Evolutionary conservation across 2,329 filamentous ascomycete species (phyloP), one percentile per base, ranked within the genome.

Genomic region (Cladophialophora bantiana): DNA sequence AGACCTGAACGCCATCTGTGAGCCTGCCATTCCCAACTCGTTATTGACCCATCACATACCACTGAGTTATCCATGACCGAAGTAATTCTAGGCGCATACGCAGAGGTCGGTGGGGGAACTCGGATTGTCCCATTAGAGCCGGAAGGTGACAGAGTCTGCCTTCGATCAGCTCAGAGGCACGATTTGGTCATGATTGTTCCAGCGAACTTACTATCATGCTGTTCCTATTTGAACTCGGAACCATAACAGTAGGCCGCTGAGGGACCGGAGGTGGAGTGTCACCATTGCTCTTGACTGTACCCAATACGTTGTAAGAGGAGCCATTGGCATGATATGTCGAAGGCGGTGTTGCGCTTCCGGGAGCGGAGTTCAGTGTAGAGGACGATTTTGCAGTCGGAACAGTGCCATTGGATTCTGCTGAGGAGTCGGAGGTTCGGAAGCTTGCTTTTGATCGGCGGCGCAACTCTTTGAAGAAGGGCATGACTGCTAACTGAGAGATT

Each of bases 61-160:
- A 93, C 96, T 66, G 92, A 89, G 72, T 90, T 91, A 71, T 97
- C 92, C 9, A 87, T 83, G 45, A 97, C 83, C 38, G 94, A 97
- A 52, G 89, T 81, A 45, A 97, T 87, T 73, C 88, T 88, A 31
- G 94, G 94, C 35, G 93, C 91, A 79, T 92, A 94, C 52, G 90
- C 88, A 62, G 93, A 97, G 18, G 89, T 85, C 7, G 90, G 87
- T 68, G 86, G 80, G 69, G 82, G 84, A 63, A 80, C 83, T 75
- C 85, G 86, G 59, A 72, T 71, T 12, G 68, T 68, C 20, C 66
- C 64, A 55, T 66, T 71, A 6, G 72, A 71, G 42, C 63, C 68
- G 18, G 69, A 70, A 15, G 71, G 69, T 9, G 68, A 69, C 20
- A 73, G 63, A 42, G 77, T 76, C 80, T 82, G 63, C 7, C 36